A percentile compares a stretch with the other conserved stretches of the same genome.
These are phyloP conservation scores for Hymenotorrendiella dingleyae DNA, from an alignment of 2,329 filamentous ascomycete species.

Conservation along the genomic window DNA sequence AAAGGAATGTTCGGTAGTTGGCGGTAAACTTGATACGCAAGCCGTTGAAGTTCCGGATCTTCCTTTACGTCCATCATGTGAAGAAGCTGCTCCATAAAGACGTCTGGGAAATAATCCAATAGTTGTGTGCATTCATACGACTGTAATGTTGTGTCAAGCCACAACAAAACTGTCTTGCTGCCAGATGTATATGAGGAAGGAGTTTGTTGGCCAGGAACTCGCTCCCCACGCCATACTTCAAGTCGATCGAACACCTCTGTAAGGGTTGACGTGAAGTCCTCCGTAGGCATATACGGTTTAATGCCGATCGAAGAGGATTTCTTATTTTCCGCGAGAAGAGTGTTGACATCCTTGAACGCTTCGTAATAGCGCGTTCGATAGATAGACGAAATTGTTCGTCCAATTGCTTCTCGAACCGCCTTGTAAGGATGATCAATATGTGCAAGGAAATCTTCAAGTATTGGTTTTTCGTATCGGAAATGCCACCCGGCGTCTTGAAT, in stretches of 20 bases:
- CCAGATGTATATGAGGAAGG: constrained; percentile 92
- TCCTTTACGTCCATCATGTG: constrained; percentile 99
- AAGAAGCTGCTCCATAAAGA: constrained; percentile 85
- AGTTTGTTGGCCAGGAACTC: constrained; percentile 81
- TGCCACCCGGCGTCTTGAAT: constrained; percentile 92
- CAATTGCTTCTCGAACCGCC: constrained; percentile 90
- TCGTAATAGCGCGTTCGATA: constrained; percentile 92
- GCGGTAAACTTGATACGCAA: constrained; percentile 95
- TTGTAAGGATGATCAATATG: constrained; percentile 98
- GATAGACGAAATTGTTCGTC: constrained; percentile 79
- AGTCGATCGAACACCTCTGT: constrained; percentile 70
- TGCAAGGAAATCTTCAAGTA: constrained; percentile 79
- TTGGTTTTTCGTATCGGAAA: constrained; percentile 83
- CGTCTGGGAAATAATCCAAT: constrained; percentile 81
- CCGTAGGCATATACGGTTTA: constrained; percentile 72
- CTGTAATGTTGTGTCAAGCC: constrained; percentile 86
- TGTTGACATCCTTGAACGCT: constrained; percentile 74
- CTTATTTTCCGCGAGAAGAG: constrained; percentile 74
- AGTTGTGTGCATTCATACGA: constrained; percentile 91
- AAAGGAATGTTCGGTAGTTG: constrained; percentile 95
- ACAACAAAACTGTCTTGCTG: constrained; percentile 90
- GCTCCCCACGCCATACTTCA: constrained; percentile 81
- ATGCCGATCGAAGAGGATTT: constrained; percentile 74
- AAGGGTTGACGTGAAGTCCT: constrained; percentile 68
- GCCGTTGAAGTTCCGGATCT: constrained; percentile 87